These are phyloP conservation scores for Leucocoprinus sp. DNA, from an alignment of 768 basidiomycete species.

Conservation along the genomic window DNA sequence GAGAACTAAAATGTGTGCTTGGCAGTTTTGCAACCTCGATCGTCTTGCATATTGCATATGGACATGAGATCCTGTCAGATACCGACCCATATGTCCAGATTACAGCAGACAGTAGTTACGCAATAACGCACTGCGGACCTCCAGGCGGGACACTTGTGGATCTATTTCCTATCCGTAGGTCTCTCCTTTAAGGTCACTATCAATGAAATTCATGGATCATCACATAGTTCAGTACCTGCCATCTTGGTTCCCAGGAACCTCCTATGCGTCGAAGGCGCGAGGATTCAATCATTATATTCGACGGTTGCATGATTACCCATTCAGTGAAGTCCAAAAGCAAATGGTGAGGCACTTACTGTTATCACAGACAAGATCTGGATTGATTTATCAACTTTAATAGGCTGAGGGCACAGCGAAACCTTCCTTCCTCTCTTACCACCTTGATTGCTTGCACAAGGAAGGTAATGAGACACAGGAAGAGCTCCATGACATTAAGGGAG, in stretches of 20 bases:
- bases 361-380: background rate
- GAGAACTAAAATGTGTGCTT: background rate
- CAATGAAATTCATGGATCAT: background rate
- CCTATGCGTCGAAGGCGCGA: background rate
- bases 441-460: constrained; percentile 25
- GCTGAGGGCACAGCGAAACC: constrained; percentile 26
- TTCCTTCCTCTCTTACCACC: constrained; percentile 42
- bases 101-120: background rate
- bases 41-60: constrained; percentile 1
- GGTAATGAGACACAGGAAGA: background rate
- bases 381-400: background rate
- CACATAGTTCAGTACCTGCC: constrained; percentile 4
- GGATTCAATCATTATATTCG: background rate
- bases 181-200: background rate
- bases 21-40: background rate
- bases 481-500: background rate
- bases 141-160: constrained; percentile 3
- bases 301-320: constrained; percentile 7
- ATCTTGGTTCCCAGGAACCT: constrained; percentile 8
- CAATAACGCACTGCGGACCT: constrained; percentile 4
- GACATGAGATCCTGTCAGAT: background rate
- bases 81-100: background rate
- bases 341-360: constrained; percentile 6
- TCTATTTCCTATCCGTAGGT: constrained; percentile 5
- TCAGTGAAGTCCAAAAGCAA: background rate